Base-by-base conservation (phyloP, 2,329 filamentous ascomycete species). In the Colletotrichum navitas region DNA sequence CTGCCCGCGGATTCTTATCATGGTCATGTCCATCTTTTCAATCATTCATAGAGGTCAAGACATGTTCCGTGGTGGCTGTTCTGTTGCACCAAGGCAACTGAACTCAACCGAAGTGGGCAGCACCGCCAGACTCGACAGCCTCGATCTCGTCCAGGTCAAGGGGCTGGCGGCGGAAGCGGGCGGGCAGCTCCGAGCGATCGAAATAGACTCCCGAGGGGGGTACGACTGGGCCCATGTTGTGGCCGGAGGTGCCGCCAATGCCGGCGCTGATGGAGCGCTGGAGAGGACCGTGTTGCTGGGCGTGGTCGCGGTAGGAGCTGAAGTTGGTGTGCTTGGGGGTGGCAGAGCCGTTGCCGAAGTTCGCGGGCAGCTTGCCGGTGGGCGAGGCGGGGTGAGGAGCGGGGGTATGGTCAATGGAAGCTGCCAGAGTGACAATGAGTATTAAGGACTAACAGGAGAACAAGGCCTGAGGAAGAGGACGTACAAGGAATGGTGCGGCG, bases 111-210 rank as follows among this genome's bases (percentile, higher is more conserved):
- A 87, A 82, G 68, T 86, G 80, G 45, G 87, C 83, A 43, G 95
- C 96, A 68, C 96, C 96, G 66, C 95, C 96, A 67, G 94, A 96
- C 89, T 98, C 94, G 78, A 99, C 89, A 29, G 94, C 95, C 82
- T 98, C 96, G 72, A 99, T 99, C 88, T 99, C 96, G 54, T 91
- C 91, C 76, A 91, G 83, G 47, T 89, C 91, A 83, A 95, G 93
- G 16, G 90, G 88, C 60, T 89, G 85, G 75, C 94, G 89, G 78
- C 91, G 90, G 89, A 98, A 99, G 77, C 95, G 90, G 74, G 86
- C 81, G 24, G 96, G 95, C 32, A 99, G 90, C 84, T 99, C 93
- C 76, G 90, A 93, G 76, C 94, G 90, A 82, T 98, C 96, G 80
- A 97, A 98, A 82, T 88, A 94, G 81, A 94, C 85, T 76, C 95